Conservation (phyloP, 2,329 filamentous ascomycete genomes). For the Colletotrichum karsti region DNA sequence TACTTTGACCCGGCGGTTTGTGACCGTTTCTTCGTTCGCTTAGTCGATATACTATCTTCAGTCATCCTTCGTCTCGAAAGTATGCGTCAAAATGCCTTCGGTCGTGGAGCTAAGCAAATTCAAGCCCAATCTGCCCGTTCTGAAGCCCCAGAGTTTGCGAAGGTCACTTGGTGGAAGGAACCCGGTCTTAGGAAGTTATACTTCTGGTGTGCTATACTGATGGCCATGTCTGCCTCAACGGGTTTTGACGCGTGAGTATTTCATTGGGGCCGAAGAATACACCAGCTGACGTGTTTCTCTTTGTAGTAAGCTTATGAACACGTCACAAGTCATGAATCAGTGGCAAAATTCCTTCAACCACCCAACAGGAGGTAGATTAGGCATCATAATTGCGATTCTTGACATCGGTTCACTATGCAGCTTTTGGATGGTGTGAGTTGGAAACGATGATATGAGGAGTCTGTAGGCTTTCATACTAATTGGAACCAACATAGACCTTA, state of each 20-base stretch:
- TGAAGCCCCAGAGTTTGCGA: constrained; percentile 59
- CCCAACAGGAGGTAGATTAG: constrained; percentile 48
- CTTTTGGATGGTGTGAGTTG: constrained; percentile 49
- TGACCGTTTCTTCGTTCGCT: too few relatives aligned
- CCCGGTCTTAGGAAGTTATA: constrained; percentile 65
- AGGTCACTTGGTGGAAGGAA: constrained; percentile 63
- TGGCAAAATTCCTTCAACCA: constrained; percentile 57
- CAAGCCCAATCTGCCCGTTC: constrained; percentile 39
- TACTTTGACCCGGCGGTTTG: too few relatives aligned
- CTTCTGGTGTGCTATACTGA: constrained; percentile 59
- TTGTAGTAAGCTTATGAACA: constrained; percentile 62
- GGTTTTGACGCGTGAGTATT: constrained; percentile 58
- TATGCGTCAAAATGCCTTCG: not conserved
- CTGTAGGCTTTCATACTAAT: not conserved
- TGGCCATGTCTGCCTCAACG: constrained; percentile 67
- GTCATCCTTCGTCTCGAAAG: too few relatives aligned
- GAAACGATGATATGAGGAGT: not conserved
- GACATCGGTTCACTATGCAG: constrained; percentile 57
- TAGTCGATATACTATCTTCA: too few relatives aligned
- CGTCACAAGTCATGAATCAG: constrained; percentile 62
- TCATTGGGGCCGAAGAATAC: too few relatives aligned
- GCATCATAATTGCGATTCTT: constrained; percentile 58
- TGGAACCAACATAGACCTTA: not conserved
- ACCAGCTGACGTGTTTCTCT: not conserved
- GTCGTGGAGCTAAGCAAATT: not conserved